phyloP scores from a whole-genome alignment of 2,329 filamentous ascomycete genomes.

The Diaporthe capsici region DNA sequence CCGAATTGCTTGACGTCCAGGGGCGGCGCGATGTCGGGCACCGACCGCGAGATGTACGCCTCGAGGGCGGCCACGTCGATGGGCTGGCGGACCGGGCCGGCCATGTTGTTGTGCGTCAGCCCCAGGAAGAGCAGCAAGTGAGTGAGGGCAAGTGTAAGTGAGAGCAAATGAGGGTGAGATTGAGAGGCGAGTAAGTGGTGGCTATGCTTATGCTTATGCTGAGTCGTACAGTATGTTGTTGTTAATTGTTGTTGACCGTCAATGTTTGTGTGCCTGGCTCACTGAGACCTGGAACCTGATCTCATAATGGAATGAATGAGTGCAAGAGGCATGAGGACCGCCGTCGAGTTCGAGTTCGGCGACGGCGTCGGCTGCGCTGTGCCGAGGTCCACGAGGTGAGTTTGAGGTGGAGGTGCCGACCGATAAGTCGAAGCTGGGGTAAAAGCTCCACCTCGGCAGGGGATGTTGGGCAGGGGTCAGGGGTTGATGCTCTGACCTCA shows the following conservation, averaged over 20 bases:
- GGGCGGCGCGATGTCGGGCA: constrained; percentile 87
- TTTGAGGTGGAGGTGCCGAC: background rate
- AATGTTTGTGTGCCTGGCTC: background rate
- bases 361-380: background rate
- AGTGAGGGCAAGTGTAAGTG: background rate
- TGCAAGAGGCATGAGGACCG: background rate
- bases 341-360: background rate
- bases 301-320: background rate
- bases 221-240: no score
- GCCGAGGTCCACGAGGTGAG: constrained; percentile 6
- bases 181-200: background rate
- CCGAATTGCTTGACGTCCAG: constrained; percentile 95
- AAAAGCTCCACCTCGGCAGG: constrained; percentile 23
- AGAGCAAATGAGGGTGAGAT: background rate
- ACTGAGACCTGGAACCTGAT: background rate
- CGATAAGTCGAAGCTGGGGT: constrained; percentile 3
- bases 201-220: background rate
- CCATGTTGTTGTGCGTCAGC: constrained; percentile 67
- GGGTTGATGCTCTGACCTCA: background rate
- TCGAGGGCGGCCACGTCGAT: constrained; percentile 87
- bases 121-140: background rate
- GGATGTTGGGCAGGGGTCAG: background rate
- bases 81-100: constrained; percentile 88
- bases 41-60: constrained; percentile 81
- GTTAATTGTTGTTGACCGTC: background rate